phyloP scores from a whole-genome alignment of 208 protist genomes.

The Leishmania mexicana region DNA sequence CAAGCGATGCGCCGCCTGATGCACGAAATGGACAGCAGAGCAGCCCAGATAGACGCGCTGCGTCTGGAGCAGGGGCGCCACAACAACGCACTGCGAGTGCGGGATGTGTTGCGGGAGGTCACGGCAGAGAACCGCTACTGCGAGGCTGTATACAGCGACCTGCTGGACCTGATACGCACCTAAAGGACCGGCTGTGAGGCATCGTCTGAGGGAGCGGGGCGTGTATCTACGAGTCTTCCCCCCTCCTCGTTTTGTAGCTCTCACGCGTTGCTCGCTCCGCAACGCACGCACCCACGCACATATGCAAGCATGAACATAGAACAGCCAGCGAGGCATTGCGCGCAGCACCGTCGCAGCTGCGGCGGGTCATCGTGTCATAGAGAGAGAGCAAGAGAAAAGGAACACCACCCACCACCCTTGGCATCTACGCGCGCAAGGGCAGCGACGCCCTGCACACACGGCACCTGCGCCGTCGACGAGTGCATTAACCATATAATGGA shows the following conservation, averaged over 20 bases:
- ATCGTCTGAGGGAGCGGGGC: neutral
- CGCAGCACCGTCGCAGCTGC: neutral
- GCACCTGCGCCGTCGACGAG: neutral
- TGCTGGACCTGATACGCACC: constrained; percentile 43
- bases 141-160: constrained; percentile 64
- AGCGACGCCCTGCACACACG: neutral
- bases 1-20: constrained; percentile 68
- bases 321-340: neutral
- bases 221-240: too few species aligned
- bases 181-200: neutral
- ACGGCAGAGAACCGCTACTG: constrained; percentile 74
- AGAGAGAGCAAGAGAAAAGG: neutral
- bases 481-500: neutral
- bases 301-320: constrained; percentile 1
- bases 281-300: neutral
- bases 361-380: neutral
- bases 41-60: constrained; percentile 62
- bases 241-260: neutral
- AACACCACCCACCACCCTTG: neutral
- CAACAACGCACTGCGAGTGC: constrained; percentile 45
- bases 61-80: constrained; percentile 52
- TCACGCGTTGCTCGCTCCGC: neutral
- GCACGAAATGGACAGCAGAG: constrained; percentile 60
- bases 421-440: neutral
- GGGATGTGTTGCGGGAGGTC: constrained; percentile 73